Conservation (phyloP, 164 flowering plant genomes). For the Annona squamosa region DNA sequence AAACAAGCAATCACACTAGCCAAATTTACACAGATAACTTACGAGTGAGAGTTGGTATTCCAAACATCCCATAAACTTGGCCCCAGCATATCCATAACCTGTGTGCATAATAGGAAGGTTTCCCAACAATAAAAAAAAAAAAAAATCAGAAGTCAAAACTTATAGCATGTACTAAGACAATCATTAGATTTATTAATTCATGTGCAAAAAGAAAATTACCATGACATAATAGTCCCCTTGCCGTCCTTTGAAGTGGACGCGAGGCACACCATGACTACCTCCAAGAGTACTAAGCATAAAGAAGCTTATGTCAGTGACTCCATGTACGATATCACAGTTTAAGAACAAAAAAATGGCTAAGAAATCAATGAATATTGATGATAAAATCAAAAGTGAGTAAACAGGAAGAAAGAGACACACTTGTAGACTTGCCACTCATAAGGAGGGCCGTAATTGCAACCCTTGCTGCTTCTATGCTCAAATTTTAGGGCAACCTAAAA, state of each 20-base stretch:
- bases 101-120: slow-evolving; percentile 2
- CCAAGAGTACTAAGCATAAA: slow-evolving; percentile 54
- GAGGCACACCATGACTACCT: slow-evolving; percentile 87
- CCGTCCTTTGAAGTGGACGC: slow-evolving; percentile 74
- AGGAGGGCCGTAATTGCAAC: slow-evolving; percentile 84
- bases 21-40: slow-evolving; percentile 2
- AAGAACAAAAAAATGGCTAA: background rate
- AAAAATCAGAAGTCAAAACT: background rate
- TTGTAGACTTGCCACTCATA: slow-evolving; percentile 90
- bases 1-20: background rate
- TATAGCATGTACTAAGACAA: background rate
- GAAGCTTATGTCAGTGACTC: slow-evolving; percentile 1
- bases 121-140: background rate
- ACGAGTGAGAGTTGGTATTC: slow-evolving; percentile 44
- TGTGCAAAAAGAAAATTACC: slow-evolving; percentile 32
- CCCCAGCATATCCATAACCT: slow-evolving; percentile 99
- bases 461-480: slow-evolving; percentile 84
- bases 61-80: slow-evolving; percentile 98
- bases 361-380: background rate
- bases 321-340: background rate
- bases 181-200: background rate
- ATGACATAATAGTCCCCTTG: slow-evolving; percentile 81
- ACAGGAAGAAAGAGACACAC: slow-evolving; percentile 25
- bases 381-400: background rate
- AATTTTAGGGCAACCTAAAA: slow-evolving; percentile 75